These are phyloP conservation scores for Daedaleopsis nitida DNA, from an alignment of 768 basidiomycete genomes.

Conservation along the genomic window DNA sequence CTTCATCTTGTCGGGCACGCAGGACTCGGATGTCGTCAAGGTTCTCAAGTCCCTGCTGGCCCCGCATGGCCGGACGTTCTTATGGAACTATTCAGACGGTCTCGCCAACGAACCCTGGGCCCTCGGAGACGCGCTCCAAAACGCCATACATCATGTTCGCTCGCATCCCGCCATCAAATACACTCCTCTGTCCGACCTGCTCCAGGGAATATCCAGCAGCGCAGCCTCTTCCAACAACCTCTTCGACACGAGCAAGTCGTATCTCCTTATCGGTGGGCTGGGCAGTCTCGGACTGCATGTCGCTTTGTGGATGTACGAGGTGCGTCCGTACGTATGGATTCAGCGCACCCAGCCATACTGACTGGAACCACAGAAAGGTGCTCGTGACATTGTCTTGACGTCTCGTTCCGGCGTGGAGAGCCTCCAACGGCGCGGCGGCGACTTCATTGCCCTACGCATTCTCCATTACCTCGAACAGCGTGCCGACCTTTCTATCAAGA, in stretches of 20 bases:
- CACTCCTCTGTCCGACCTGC: neutral
- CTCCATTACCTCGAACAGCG: constrained; percentile 14
- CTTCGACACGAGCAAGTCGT: constrained; percentile 31
- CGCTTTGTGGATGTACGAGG: constrained; percentile 40
- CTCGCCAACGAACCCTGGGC: neutral
- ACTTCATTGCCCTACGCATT: constrained; percentile 2
- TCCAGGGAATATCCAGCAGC: neutral
- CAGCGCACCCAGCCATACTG: too few relatives aligned
- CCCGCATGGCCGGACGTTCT: constrained; percentile 7
- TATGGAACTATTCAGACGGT: constrained; percentile 14
- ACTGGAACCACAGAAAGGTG: constrained; percentile 23
- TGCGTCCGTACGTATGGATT: too few relatives aligned
- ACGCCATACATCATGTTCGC: constrained; percentile 12
- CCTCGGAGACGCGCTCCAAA: constrained; percentile 6
- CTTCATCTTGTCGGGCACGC: neutral
- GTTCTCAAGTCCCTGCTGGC: neutral
- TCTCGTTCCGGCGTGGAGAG: constrained; percentile 16
- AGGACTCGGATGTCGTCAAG: neutral
- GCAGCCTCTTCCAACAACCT: constrained; percentile 6
- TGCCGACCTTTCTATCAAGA: constrained; percentile 4
- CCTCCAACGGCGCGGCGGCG: neutral
- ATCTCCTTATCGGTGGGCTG: constrained; percentile 39
- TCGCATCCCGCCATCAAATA: neutral
- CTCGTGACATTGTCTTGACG: constrained; percentile 21
- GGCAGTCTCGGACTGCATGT: constrained; percentile 37